Conservation (phyloP, 2,329 filamentous ascomycete genomes). For the Metarhizium anisopliae region DNA sequence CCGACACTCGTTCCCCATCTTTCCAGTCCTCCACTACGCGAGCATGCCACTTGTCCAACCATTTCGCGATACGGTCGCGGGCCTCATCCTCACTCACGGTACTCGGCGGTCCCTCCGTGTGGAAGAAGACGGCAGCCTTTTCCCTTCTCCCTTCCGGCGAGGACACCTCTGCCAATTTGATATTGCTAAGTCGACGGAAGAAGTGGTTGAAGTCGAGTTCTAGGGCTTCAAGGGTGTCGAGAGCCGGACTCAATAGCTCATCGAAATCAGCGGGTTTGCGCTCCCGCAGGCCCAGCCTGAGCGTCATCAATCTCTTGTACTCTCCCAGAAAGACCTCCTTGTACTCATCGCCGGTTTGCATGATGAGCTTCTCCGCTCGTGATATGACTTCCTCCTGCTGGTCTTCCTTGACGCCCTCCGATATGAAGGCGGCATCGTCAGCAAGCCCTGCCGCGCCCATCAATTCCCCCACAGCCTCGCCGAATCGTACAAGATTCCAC, state of each 20-base stretch:
- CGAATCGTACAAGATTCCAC: constrained; percentile 94
- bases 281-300: constrained; percentile 65
- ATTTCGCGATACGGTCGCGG: constrained; percentile 58
- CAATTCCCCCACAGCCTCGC: constrained; percentile 80
- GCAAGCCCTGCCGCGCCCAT: constrained; percentile 67
- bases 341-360: constrained; percentile 75
- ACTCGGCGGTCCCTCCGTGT: constrained; percentile 59
- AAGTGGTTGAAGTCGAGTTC: constrained; percentile 93
- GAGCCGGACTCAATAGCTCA: constrained; percentile 66
- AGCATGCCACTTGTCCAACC: constrained; percentile 71
- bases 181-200: constrained; percentile 66
- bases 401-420: constrained; percentile 57
- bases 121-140: constrained; percentile 68
- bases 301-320: constrained; percentile 78
- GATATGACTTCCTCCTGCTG: constrained; percentile 61
- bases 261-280: constrained; percentile 70
- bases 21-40: constrained; percentile 72
- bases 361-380: constrained; percentile 77
- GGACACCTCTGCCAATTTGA: constrained; percentile 54
- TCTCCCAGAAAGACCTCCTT: constrained; percentile 79
- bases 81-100: constrained; percentile 53
- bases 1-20: constrained; percentile 26
- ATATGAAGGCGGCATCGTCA: constrained; percentile 62
- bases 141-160: constrained; percentile 55
- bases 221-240: constrained; percentile 72